phyloP scores from a whole-genome alignment of 108 stramenopile species.

The Cyclotella choctawhatcheeana region DNA sequence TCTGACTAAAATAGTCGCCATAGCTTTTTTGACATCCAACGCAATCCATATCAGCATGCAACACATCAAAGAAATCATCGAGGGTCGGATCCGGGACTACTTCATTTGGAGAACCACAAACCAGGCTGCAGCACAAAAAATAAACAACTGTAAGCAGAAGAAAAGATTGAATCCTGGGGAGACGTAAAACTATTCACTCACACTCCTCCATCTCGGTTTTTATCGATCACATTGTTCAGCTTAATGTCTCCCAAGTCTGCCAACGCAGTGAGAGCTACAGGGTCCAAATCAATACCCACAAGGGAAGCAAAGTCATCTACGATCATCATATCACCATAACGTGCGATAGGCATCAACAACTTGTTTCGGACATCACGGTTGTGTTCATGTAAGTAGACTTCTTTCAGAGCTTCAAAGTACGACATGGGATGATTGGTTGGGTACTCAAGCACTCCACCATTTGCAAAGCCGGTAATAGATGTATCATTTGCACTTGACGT shows the following conservation, averaged over 20 bases:
- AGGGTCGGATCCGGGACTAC: conserved; percentile 49
- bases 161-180: no score
- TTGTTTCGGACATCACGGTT: background rate
- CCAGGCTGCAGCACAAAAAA: conserved; percentile 15
- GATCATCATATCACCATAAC: conserved; percentile 45
- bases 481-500: conserved; percentile 14
- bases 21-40: conserved; percentile 41
- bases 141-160: background rate
- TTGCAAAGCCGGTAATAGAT: conserved; percentile 28
- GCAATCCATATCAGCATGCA: conserved; percentile 39
- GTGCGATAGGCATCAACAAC: conserved; percentile 26
- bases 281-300: conserved; percentile 19
- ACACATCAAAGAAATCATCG: conserved; percentile 46
- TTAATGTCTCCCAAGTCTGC: conserved; percentile 27
- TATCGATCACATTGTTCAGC: conserved; percentile 21
- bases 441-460: conserved; percentile 34
- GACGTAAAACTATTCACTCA: no score
- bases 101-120: conserved; percentile 66
- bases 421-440: conserved; percentile 40
- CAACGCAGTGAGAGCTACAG: conserved; percentile 19
- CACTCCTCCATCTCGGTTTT: conserved; percentile 29
- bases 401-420: conserved; percentile 39
- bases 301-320: conserved; percentile 35
- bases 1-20: conserved; percentile 45
- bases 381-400: background rate